A percentile compares a stretch with the other conserved stretches of the same genome.
These are phyloP conservation scores for Harrya chromipes DNA, from an alignment of 768 basidiomycete genomes.

Conservation along the genomic window DNA sequence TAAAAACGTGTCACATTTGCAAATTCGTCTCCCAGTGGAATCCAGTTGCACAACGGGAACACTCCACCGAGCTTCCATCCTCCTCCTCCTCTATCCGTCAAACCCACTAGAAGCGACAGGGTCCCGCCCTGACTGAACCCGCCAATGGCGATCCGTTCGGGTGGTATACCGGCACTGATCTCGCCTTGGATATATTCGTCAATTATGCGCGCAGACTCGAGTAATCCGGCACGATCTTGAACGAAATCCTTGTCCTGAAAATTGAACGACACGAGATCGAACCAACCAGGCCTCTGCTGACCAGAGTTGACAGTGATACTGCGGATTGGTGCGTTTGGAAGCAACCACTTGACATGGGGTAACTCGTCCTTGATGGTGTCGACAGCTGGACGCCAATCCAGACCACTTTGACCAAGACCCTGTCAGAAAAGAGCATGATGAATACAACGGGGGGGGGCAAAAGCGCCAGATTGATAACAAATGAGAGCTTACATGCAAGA, in stretches of 20 bases:
- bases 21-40: slow-evolving; percentile 65
- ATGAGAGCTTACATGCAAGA: slow-evolving; percentile 68
- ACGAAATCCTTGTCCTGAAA: slow-evolving; percentile 35
- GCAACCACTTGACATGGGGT: slow-evolving; percentile 82
- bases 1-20: slow-evolving; percentile 48
- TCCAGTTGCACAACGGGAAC: slow-evolving; percentile 73
- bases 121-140: slow-evolving; percentile 88
- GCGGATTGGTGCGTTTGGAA: slow-evolving; percentile 38
- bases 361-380: slow-evolving; percentile 59
- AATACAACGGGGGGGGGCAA: background rate
- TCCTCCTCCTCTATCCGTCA: slow-evolving; percentile 34
- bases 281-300: slow-evolving; percentile 71
- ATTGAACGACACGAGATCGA: slow-evolving; percentile 70
- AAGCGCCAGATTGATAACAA: background rate
- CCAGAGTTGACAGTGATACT: slow-evolving; percentile 77
- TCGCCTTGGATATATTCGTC: slow-evolving; percentile 72
- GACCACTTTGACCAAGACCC: slow-evolving; percentile 75
- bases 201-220: slow-evolving; percentile 56
- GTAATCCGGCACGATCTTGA: slow-evolving; percentile 66
- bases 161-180: slow-evolving; percentile 63
- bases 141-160: slow-evolving; percentile 75
- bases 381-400: slow-evolving; percentile 76
- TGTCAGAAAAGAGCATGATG: background rate
- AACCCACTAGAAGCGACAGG: slow-evolving; percentile 69
- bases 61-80: slow-evolving; percentile 66